A percentile compares a stretch with the other conserved stretches of the same genome.
Conservation (phyloP, 2,329 filamentous ascomycete species). For the Talaromyces piceae region DNA sequence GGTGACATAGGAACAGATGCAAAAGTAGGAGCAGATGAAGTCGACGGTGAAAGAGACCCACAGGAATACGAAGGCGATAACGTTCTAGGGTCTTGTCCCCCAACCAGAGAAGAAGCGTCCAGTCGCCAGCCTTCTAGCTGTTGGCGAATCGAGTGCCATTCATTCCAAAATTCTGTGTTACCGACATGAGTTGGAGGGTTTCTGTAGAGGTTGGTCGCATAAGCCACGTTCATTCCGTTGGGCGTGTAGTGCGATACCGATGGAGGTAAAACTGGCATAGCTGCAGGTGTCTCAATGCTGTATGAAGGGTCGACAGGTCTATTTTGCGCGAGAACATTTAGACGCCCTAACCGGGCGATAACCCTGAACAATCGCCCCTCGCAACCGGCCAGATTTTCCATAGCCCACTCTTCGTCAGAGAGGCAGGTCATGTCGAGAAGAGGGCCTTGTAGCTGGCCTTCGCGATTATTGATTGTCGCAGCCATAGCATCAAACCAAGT, state of each 20-base stretch:
- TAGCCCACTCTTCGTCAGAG: constrained; percentile 60
- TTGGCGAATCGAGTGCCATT: constrained; percentile 74
- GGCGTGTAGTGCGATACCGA: constrained; percentile 30
- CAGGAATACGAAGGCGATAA: constrained; percentile 7
- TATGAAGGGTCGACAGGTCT: constrained; percentile 31
- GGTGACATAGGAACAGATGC: constrained; percentile 21
- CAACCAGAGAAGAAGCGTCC: constrained; percentile 36
- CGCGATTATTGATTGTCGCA: constrained; percentile 83
- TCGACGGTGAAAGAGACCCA: constrained; percentile 9
- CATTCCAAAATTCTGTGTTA: constrained; percentile 60
- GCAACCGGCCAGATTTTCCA: constrained; percentile 82
- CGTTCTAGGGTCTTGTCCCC: constrained; percentile 13
- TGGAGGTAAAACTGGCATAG: constrained; percentile 27
- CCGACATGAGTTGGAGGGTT: constrained; percentile 4
- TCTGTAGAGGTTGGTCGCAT: constrained; percentile 4
- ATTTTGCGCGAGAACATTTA: constrained; percentile 75
- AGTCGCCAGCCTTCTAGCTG: constrained; percentile 78
- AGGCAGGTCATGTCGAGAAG: constrained; percentile 58
- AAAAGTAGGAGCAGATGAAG: constrained; percentile 18
- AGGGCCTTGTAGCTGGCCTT: constrained; percentile 65
- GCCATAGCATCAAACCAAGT: constrained; percentile 93
- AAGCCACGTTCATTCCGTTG: constrained; percentile 27
- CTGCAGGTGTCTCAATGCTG: constrained; percentile 17
- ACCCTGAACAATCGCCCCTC: constrained; percentile 81
- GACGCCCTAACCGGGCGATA: constrained; percentile 71